Evolutionary conservation across 2,329 filamentous ascomycete species (phyloP).

Genomic region (Chaetothyriales sp.): DNA sequence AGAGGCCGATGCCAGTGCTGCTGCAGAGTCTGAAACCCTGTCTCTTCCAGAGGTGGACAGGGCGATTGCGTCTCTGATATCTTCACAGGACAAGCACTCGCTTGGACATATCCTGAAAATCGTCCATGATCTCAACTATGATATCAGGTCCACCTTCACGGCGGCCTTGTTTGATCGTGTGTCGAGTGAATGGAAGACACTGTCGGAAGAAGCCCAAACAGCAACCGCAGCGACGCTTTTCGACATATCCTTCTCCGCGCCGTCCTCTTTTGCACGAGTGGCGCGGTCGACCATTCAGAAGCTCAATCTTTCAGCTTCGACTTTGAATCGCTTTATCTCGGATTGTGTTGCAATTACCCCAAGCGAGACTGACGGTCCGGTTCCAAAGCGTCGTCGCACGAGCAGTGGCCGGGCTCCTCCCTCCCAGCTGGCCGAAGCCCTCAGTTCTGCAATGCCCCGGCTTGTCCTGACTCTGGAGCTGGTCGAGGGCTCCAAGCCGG

Average conservation of each 20-base stretch:
- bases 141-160: slow-evolving; percentile 23
- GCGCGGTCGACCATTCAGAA: slow-evolving; percentile 10
- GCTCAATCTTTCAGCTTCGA: slow-evolving; percentile 8
- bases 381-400: slow-evolving; percentile 63
- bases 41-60: slow-evolving; percentile 35
- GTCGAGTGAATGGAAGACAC: slow-evolving; percentile 50
- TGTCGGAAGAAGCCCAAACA: slow-evolving; percentile 25
- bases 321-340: slow-evolving; percentile 57
- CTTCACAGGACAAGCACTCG: slow-evolving; percentile 43
- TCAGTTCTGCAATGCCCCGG: slow-evolving; percentile 7
- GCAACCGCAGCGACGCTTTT: slow-evolving; percentile 26
- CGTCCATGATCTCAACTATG: slow-evolving; percentile 19
- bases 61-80: slow-evolving; percentile 38
- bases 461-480: slow-evolving; percentile 72
- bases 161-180: slow-evolving; percentile 54
- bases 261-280: slow-evolving; percentile 14
- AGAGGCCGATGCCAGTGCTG: slow-evolving; percentile 35
- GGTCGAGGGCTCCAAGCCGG: slow-evolving; percentile 64
- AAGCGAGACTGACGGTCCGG: slow-evolving; percentile 55
- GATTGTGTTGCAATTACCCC: slow-evolving; percentile 52
- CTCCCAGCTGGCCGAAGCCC: slow-evolving; percentile 6
- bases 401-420: slow-evolving; percentile 42
- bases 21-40: slow-evolving; percentile 37
- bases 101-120: slow-evolving; percentile 38
- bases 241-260: slow-evolving; percentile 25